These are phyloP conservation scores for Vicia sativa DNA, from an alignment of 306 rosid genomes.

Conservation along the genomic window DNA sequence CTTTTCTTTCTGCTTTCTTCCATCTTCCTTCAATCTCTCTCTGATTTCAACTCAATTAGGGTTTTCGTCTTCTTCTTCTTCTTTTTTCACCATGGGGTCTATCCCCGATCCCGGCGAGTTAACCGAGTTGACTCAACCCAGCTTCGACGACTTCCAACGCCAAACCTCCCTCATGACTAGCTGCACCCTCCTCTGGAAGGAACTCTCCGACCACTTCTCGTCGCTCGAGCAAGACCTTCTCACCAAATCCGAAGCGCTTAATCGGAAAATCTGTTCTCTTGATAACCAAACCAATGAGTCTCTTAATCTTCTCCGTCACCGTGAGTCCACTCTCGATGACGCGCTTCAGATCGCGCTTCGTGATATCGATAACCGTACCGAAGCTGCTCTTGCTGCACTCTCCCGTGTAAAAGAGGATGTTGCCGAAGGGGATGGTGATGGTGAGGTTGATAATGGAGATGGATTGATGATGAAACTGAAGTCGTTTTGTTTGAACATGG, in stretches of 20 bases:
- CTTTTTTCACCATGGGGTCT: conserved; percentile 70
- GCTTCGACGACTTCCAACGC: conserved; percentile 91
- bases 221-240: conserved; percentile 71
- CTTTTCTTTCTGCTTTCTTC: neutral
- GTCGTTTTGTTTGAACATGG: conserved; percentile 73
- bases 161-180: conserved; percentile 95
- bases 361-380: conserved; percentile 59
- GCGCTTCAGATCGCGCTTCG: conserved; percentile 75
- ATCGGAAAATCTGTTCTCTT: conserved; percentile 57
- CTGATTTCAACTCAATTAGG: conserved; percentile 33
- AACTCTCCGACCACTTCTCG: conserved; percentile 89
- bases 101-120: conserved; percentile 99
- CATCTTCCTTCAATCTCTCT: neutral
- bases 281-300: conserved; percentile 69
- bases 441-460: conserved; percentile 78
- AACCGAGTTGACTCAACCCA: conserved; percentile 73
- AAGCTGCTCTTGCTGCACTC: conserved; percentile 55
- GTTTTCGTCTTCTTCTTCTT: conserved; percentile 16
- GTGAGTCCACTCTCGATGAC: conserved; percentile 69
- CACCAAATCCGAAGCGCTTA: conserved; percentile 74
- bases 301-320: conserved; percentile 71
- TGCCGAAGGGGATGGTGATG: neutral
- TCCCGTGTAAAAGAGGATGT: neutral
- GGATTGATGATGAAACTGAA: conserved; percentile 65
- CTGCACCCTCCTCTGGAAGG: conserved; percentile 98